Base-by-base conservation (phyloP, 164 flowering plant genomes). In the Liquidambar formosana region DNA sequence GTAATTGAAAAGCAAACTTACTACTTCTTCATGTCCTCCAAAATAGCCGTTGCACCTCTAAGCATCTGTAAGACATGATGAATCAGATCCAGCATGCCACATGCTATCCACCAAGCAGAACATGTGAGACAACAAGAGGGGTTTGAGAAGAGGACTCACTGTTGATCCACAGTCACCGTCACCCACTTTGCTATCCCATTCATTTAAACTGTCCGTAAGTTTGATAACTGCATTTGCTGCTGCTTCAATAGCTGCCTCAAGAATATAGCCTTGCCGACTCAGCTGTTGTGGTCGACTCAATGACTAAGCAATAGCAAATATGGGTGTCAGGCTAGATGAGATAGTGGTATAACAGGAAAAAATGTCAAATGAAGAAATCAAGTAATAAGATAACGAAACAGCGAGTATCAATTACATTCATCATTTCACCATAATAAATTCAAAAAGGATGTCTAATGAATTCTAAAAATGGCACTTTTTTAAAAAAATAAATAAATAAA, bases 121-220 rank as follows among this genome's bases (percentile, higher is more conserved):
- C 64, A 16, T 11, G n/a, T 28, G 10, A 56, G 18, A 64, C 47
- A 43, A 71, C 6, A 16, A 61, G 8, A 52, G 25, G 25, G 15
- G 45, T 26, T 63, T 19, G n/a, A 61, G 22, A 48, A 48, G 52
- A 49, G 49, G 67, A 83, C 97, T 84, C 75, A 94, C 99, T 6
- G 97, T 91, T 57, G 97, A 85, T 11, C 99, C 99, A 84, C 99
- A 95, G 72, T 95, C 99, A 64, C 97, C 97, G 78, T 94, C 99
- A 73, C 97, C 99, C 33, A 84, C 96, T 91, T 84, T 85, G 66
- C 89, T 68, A 71, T 95, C 99, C 97, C 93, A 95, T 57, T 87
- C 96, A 84, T 95, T 89, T 68, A 94, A 78, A 73, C 57, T 75
- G 51, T 92, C 97, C 73, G 27, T 87, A 11, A 92, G 76, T 79